Evolutionary conservation across 805 yeast genomes (phyloP), one percentile per base, ranked within the genome.

Genomic region (Isabelozyma heimii): DNA sequence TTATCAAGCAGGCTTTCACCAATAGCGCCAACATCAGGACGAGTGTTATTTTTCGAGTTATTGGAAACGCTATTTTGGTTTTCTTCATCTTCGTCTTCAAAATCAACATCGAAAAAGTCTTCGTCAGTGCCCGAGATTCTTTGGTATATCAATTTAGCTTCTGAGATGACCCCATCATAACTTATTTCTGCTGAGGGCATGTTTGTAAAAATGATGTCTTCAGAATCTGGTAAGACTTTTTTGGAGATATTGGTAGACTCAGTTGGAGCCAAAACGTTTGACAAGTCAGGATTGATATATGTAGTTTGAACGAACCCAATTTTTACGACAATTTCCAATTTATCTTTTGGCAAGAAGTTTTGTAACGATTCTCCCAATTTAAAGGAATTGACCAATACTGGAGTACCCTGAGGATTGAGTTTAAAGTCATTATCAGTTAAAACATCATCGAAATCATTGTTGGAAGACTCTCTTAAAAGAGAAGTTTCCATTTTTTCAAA

Each of bases 81-180:
- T 5, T 73, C 76, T 35, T 84, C 91, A 41, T 88, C 96, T 16
- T 91, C 97, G 65, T 92, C 98, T 67, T 92, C 97, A 62, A 92
- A 92, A 67, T 92, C 98, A 40, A 92, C 89, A 65, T 90, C 97
- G 63, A 92, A 92, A 71, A 94, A 94, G 68, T 92, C 98, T 59
- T 92, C 97, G 63, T 88, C 94, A 1, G 96, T 81, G 8, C 98
- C 98, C 9, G 94, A 95, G 52, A 92, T 84, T 48, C 79, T 76
- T 52, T 82, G 84, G 65, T 89, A 92, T 40, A 92, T 64, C 16
- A 81, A 71, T 62, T 83, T 87, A 6, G 91, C 90, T 52, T 90
- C 94, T 2, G 91, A 83, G 15, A 92, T 81, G 4, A 89, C 81
- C 28, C 97, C 98, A 64, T 92, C 97, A 65, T 91, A 92, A 37